Evolutionary conservation across 768 basidiomycete species (phyloP).

Genomic region (Phanerochaete sordida): DNA sequence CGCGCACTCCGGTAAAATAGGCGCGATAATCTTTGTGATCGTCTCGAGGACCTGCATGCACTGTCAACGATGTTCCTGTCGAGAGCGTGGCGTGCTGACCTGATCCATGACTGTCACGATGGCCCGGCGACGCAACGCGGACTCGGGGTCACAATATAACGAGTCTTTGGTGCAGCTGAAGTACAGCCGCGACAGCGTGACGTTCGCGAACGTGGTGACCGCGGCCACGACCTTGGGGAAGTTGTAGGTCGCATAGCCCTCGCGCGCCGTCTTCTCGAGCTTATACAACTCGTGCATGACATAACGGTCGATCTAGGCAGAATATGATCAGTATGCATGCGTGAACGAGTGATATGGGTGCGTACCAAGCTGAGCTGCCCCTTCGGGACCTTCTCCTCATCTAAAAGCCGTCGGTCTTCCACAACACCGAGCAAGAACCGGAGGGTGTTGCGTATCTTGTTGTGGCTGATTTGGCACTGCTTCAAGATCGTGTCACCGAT

Average conservation of each 20-base stretch:
- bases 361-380: conserved; percentile 64
- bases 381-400: conserved; percentile 32
- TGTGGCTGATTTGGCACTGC: conserved; percentile 69
- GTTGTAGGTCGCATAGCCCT: conserved; percentile 69
- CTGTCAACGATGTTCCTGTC: neutral
- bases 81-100: conserved; percentile 32
- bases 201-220: conserved; percentile 74
- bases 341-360: conserved; percentile 4
- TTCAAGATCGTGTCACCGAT: conserved; percentile 76
- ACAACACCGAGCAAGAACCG: conserved; percentile 86
- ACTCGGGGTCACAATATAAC: conserved; percentile 66
- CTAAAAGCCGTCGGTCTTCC: conserved; percentile 32
- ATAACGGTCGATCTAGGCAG: conserved; percentile 70
- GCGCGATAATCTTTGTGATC: conserved; percentile 71
- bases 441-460: conserved; percentile 84
- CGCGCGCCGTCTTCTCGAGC: conserved; percentile 63
- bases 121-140: conserved; percentile 53
- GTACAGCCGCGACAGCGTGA: conserved; percentile 85
- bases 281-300: conserved; percentile 80
- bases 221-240: conserved; percentile 80
- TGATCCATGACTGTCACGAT: conserved; percentile 70
- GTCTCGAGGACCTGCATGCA: conserved; percentile 55
- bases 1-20: conserved; percentile 85
- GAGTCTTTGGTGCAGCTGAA: conserved; percentile 91
- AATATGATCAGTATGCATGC: neutral